These are phyloP conservation scores for Ceriops zippeliana DNA, from an alignment of 345 rosid species.

Conservation along the genomic window DNA sequence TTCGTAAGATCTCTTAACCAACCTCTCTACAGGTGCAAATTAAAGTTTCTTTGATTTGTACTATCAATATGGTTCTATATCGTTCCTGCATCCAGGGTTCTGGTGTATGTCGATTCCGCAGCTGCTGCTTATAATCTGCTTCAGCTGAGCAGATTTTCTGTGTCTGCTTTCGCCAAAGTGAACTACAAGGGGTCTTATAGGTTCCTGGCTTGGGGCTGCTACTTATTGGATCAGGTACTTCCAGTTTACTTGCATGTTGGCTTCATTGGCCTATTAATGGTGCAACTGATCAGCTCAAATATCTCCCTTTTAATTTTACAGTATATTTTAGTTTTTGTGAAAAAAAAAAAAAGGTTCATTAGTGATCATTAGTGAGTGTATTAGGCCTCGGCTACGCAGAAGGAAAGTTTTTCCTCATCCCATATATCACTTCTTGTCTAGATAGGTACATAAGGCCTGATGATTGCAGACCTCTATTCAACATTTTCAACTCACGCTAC, in stretches of 20 bases:
- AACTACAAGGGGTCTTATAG: background rate
- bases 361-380: background rate
- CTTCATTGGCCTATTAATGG: background rate
- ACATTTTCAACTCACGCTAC: no score
- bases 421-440: no score
- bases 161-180: background rate
- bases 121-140: conserved; percentile 1
- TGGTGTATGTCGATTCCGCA: background rate
- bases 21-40: background rate
- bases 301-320: background rate
- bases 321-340: background rate
- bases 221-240: conserved; percentile 6
- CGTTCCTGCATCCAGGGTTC: background rate
- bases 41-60: background rate
- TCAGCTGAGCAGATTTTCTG: background rate
- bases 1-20: conserved; percentile 29
- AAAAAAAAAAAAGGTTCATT: background rate
- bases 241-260: background rate
- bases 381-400: no score
- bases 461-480: no score
- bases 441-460: no score
- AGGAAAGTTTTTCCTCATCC: no score
- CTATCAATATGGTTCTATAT: no score
- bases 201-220: conserved; percentile 1
- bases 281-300: background rate